These are phyloP conservation scores for Ceratocystis variospora DNA, from an alignment of 2,329 filamentous ascomycete genomes.

Conservation along the genomic window DNA sequence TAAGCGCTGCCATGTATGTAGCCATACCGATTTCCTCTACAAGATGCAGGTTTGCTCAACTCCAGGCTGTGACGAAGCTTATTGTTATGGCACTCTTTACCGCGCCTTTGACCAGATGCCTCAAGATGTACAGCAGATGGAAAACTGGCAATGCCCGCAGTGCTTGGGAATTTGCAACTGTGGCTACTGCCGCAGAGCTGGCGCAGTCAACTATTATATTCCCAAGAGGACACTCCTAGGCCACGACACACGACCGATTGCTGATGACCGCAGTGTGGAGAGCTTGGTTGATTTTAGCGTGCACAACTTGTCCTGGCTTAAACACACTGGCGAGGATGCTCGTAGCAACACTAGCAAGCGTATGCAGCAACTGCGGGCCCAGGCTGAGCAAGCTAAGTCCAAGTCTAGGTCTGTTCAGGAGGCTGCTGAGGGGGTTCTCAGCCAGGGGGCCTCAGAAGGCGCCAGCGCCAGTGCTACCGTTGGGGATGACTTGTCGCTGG, in stretches of 20 bases:
- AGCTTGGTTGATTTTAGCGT: constrained; percentile 78
- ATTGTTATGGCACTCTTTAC: constrained; percentile 89
- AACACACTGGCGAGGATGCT: constrained; percentile 43
- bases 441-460: background rate
- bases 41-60: constrained; percentile 69
- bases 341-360: constrained; percentile 43
- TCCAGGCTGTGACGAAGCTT: constrained; percentile 55
- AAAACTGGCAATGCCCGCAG: constrained; percentile 77
- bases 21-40: constrained; percentile 66
- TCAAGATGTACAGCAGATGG: constrained; percentile 63
- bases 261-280: constrained; percentile 82
- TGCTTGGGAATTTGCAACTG: constrained; percentile 82
- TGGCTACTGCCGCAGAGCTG: constrained; percentile 53
- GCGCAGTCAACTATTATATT: constrained; percentile 61
- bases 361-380: constrained; percentile 42
- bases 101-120: constrained; percentile 85
- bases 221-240: constrained; percentile 80
- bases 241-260: constrained; percentile 79
- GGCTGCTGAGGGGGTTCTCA: constrained; percentile 25
- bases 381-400: constrained; percentile 45
- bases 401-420: constrained; percentile 26
- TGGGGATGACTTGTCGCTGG: background rate
- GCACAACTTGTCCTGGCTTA: constrained; percentile 77
- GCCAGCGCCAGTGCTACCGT: background rate
- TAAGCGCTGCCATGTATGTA: constrained; percentile 71